These are phyloP conservation scores for Manihot esculenta DNA, from an alignment of 441 rosid genomes.

Conservation along the genomic window DNA sequence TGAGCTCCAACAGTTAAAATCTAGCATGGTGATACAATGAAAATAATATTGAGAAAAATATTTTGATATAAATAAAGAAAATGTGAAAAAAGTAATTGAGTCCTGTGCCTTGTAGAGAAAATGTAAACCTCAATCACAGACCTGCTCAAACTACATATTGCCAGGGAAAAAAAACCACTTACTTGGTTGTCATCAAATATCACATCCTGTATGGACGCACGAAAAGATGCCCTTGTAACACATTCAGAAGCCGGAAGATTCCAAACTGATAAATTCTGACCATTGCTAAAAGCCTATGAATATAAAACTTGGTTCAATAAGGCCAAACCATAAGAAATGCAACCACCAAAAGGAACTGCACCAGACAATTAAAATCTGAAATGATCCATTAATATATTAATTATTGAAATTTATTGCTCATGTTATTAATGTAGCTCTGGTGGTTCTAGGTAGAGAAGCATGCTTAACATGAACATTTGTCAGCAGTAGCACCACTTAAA, in stretches of 20 bases:
- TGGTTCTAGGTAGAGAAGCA: not conserved
- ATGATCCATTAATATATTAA: not conserved
- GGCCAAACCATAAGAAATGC: not conserved
- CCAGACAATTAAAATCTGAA: not conserved
- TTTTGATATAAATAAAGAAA: not conserved
- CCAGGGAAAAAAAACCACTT: slow-evolving; percentile 21
- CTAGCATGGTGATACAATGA: slow-evolving; percentile 37
- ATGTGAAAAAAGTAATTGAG: not conserved
- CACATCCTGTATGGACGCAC: slow-evolving; percentile 67
- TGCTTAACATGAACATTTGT: not conserved
- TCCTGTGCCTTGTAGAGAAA: not conserved
- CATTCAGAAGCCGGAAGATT: slow-evolving; percentile 86
- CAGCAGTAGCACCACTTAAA: slow-evolving; percentile 2
- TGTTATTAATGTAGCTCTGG: not conserved
- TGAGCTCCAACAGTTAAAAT: slow-evolving; percentile 87
- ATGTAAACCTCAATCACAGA: not conserved
- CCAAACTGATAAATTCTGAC: slow-evolving; percentile 68
- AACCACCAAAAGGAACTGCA: not conserved
- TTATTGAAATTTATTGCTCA: not conserved
- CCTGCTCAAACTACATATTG: not conserved
- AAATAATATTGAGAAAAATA: not conserved
- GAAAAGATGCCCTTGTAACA: slow-evolving; percentile 48
- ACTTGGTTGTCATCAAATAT: slow-evolving; percentile 80
- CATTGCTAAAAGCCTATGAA: slow-evolving; percentile 73
- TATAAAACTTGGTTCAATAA: slow-evolving; percentile 11